Conservation (phyloP, 2,329 filamentous ascomycete species). For the Aspergillus amoenus region DNA sequence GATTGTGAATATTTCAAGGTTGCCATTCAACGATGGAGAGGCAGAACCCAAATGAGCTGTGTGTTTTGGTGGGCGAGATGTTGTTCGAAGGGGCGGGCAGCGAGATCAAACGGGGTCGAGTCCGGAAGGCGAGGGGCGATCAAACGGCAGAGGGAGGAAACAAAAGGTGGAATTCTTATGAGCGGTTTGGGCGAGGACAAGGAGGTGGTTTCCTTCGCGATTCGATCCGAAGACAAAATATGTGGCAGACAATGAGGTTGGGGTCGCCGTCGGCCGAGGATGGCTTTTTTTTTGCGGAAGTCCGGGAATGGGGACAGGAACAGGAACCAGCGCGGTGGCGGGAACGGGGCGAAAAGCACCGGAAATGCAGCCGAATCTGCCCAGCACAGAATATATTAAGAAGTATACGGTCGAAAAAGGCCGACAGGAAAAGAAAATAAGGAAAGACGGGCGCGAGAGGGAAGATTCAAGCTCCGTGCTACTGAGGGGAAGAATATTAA, state of each 20-base stretch:
- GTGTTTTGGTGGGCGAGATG: background rate
- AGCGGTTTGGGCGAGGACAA: background rate
- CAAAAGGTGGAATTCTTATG: background rate
- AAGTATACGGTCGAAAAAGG: background rate
- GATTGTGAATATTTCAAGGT: slow-evolving; percentile 9
- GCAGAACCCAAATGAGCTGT: background rate
- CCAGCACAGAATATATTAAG: background rate
- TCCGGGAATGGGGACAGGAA: slow-evolving; percentile 7
- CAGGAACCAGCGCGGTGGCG: slow-evolving; percentile 4
- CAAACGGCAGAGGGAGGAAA: background rate
- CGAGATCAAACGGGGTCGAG: slow-evolving; percentile 1
- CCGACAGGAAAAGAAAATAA: background rate
- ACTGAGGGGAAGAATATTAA: slow-evolving; percentile 1
- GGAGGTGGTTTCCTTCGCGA: background rate
- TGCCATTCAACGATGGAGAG: slow-evolving; percentile 23
- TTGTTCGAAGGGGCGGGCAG: slow-evolving; percentile 3
- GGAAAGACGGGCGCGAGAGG: background rate
- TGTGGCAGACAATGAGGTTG: slow-evolving; percentile 2
- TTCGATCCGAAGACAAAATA: slow-evolving; percentile 1
- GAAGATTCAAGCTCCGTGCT: background rate
- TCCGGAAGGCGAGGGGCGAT: slow-evolving; percentile 3
- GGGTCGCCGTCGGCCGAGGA: background rate
- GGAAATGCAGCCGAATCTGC: background rate
- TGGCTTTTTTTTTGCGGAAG: slow-evolving; percentile 6
- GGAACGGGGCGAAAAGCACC: background rate